Conservation (phyloP, 2,329 filamentous ascomycete genomes). For the Alternaria incomplexa region DNA sequence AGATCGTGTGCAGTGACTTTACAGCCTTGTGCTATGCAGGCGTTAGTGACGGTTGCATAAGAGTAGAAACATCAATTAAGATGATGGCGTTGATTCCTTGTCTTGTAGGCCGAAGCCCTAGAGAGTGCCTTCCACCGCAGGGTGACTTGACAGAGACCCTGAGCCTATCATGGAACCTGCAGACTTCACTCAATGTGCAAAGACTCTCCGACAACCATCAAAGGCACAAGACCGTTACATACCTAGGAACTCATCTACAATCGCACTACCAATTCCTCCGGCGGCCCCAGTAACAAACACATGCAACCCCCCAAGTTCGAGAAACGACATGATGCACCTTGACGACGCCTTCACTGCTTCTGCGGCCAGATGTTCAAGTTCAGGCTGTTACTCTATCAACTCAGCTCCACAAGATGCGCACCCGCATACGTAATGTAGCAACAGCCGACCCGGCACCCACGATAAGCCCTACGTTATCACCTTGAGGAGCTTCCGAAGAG, state of each 20-base stretch:
- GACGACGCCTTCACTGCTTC: background rate
- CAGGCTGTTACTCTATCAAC: background rate
- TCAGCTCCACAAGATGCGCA: background rate
- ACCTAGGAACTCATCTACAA: constrained; percentile 61
- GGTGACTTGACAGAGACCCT: background rate
- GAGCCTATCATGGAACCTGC: background rate
- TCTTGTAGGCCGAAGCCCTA: background rate
- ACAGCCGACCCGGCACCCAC: background rate
- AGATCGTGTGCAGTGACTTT: constrained; percentile 62
- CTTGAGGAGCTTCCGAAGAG: constrained; percentile 1
- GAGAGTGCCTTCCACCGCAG: background rate
- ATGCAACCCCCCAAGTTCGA: constrained; percentile 57
- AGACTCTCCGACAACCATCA: background rate
- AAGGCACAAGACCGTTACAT: constrained; percentile 9
- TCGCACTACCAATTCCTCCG: constrained; percentile 58
- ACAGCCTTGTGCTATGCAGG: constrained; percentile 56
- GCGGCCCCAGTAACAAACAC: constrained; percentile 62
- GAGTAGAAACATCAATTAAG: too few species aligned
- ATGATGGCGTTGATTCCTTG: background rate
- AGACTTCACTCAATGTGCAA: background rate
- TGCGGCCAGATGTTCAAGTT: background rate
- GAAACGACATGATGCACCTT: constrained; percentile 48
- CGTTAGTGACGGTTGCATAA: constrained; percentile 1
- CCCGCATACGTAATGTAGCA: constrained; percentile 7
- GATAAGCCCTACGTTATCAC: constrained; percentile 15